Base-by-base conservation (phyloP, 139 green algal species). In the Microglena sp. region DNA sequence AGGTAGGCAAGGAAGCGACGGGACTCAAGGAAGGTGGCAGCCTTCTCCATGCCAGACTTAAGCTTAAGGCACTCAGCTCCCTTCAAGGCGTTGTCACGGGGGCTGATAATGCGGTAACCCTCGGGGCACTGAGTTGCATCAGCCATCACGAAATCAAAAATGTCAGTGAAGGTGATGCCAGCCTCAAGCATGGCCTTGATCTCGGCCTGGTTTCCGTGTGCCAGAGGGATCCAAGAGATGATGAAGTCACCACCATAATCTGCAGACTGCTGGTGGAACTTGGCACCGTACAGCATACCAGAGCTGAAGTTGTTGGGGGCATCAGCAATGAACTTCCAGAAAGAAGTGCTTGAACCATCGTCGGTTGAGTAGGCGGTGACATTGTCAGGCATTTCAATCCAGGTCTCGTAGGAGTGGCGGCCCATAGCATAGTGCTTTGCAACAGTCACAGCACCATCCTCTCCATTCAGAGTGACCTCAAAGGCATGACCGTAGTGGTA, bases 61-160 rank as follows among this genome's bases (percentile, higher is more conserved):
- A 86, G 22, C 26, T 57, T 58, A 11, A 86, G 66, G 71, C 79
- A 86, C 73, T 84, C 69, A n/a, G n/a, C n/a, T n/a, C n/a, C n/a
- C n/a, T n/a, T n/a, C n/a, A n/a, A n/a, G n/a, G n/a, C n/a, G 2
- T 33, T 62, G 29, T 55, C 50, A 54, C 50, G 59, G 0, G 34
- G 56, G 61, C 67, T 75, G 62, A 73, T 68, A 26, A 55, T 26
- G 3, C 8, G 60, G 75, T 71, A 82, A 58, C 79, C 79, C 1
- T 24, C 45, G 32, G 77, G 69, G 62, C 77, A 84, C 44, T 32
- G 18, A 40, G 36, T 40, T 36, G 45, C 54, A 45, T 36, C 29
- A 57, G 28, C n/a, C 4, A 31, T 21, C 21, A 64, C 68, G n/a
- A 4, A 34, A 5, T 79, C 76, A 34, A 84, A 84, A 35, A 86